These are phyloP conservation scores for Acanthamoeba lenticulata DNA, from an alignment of 208 protist genomes.

Conservation along the genomic window DNA sequence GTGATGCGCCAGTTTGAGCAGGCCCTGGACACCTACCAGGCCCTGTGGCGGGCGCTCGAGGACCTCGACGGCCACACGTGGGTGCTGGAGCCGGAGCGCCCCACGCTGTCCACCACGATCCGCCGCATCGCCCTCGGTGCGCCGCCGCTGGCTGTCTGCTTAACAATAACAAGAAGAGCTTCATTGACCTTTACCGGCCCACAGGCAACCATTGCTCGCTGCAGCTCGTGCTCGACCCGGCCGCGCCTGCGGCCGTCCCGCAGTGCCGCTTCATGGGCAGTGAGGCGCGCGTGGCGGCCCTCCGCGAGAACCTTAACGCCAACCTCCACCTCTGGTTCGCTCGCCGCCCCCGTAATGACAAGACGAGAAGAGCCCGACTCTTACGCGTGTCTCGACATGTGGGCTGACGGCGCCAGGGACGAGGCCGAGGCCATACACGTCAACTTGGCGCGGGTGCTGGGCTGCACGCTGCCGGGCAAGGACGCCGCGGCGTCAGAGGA, in stretches of 20 bases:
- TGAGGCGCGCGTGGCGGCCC: background rate
- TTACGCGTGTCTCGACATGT: background rate
- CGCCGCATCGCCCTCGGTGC: background rate
- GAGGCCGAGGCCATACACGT: background rate
- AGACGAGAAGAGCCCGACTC: no score
- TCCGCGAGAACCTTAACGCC: background rate
- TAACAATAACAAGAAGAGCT: no score
- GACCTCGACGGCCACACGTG: background rate
- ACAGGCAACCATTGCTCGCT: constrained; percentile 11
- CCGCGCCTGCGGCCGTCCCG: background rate
- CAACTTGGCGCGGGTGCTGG: background rate
- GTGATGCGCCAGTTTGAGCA: background rate
- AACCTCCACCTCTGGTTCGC: constrained; percentile 6
- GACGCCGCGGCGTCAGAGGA: background rate
- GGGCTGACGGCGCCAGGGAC: background rate
- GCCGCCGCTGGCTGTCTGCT: background rate
- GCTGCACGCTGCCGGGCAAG: background rate
- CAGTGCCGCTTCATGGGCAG: background rate
- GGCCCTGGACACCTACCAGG: background rate
- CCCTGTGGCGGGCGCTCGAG: background rate
- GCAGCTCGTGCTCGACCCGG: background rate
- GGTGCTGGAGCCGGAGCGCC: background rate
- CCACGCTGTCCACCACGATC: background rate
- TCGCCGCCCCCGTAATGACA: background rate
- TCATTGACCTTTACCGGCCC: no score